phyloP scores from a whole-genome alignment of 1,139 yeast genomes.

The Debaryomyces udenii region DNA sequence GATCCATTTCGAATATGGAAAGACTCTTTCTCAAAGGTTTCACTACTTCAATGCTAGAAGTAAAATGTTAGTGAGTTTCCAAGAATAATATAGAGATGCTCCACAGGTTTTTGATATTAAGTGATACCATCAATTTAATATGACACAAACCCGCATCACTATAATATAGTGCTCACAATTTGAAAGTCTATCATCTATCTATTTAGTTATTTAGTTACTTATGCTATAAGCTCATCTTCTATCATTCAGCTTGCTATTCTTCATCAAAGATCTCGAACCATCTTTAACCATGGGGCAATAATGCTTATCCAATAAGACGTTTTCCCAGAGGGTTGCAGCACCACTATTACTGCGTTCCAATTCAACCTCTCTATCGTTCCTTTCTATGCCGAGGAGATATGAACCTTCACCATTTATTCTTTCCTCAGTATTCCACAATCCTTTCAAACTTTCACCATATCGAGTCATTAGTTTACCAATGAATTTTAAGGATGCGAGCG shows the following conservation, averaged over 20 bases:
- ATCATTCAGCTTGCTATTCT: conserved; percentile 33
- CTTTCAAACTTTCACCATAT: conserved; percentile 65
- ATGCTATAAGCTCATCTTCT: conserved; percentile 8
- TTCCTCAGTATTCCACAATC: conserved; percentile 86
- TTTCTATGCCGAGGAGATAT: conserved; percentile 71
- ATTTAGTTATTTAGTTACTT: neutral
- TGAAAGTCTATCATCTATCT: too few species aligned
- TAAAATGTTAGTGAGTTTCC: too few species aligned
- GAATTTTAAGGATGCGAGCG: conserved; percentile 75
- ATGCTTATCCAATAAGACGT: conserved; percentile 74
- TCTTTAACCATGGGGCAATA: conserved; percentile 77
- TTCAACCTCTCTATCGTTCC: conserved; percentile 50
- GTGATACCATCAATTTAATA: too few species aligned
- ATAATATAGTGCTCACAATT: too few species aligned
- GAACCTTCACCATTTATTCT: conserved; percentile 65
- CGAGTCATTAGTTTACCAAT: conserved; percentile 73
- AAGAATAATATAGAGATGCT: too few species aligned
- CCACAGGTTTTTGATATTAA: too few species aligned
- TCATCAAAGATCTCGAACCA: conserved; percentile 48
- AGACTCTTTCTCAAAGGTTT: too few species aligned
- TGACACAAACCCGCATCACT: too few species aligned
- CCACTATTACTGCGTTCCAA: conserved; percentile 81
- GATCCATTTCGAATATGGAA: conserved; percentile 12
- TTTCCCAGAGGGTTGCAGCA: conserved; percentile 91
- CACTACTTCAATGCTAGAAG: too few species aligned